Base-by-base conservation (phyloP, 805 yeast genomes). In the Zygosaccharomyces lentus region DNA sequence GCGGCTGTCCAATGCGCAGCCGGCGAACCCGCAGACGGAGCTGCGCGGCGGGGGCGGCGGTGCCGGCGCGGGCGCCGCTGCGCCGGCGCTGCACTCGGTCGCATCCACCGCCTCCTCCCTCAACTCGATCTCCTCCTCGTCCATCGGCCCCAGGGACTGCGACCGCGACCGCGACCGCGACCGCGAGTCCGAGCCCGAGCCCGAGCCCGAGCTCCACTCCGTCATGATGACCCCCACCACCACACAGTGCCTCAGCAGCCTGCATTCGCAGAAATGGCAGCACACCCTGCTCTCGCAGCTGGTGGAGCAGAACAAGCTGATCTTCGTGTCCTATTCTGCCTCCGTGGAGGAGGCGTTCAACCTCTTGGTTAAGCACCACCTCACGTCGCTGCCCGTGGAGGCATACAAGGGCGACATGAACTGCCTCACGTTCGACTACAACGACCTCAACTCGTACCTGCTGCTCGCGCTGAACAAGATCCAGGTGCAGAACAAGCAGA, bases 261-360 rank as follows among this genome's bases (percentile, higher is more conserved):
- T 61, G 2, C 69, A 65, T 42, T 45, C 55, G 27, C 62, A 59
- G 27, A 58, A 84, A 54, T 87, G 96, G 95, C 78, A 78, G 57
- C 84, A 82, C 50, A 77, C 87, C 17, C 77, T 75, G 34, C 71
- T 93, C 50, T 65, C 76, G 10, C 93, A 87, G 54, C 73, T 93
- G 55, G 82, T 89, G 34, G 95, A 87, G 65, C 73, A 77, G 36
- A 89, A 84, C 53, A 84, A 86, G 62, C 74, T 93, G 55, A 77
- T 90, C 40, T 74, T 81, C 34, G 81, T 89, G 52, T 77, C 77
- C 50, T 79, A 82, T 2, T 67, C 78, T 5, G 71, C 79, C 29
- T 80, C 96, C 2, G 95, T 91, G 17, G 96, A 91, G 64, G 75
- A 80, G 46, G 96, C 98, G 2, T 93, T 87, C 69, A 88, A 89